These are phyloP conservation scores for Rutstroemia sp. DNA, from an alignment of 2,329 filamentous ascomycete species.

Conservation along the genomic window DNA sequence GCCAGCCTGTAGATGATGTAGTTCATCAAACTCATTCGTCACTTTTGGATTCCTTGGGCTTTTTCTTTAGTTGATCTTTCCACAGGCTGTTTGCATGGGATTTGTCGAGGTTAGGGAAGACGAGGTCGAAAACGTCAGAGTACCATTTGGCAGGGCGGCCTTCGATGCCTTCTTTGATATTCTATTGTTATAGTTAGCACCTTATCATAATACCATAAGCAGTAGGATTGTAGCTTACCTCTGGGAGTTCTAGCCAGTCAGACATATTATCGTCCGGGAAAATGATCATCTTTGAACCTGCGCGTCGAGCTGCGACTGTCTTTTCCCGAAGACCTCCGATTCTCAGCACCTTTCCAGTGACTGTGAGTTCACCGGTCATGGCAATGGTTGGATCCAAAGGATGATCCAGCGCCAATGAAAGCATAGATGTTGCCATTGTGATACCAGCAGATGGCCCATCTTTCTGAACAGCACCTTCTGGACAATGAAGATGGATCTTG, in stretches of 20 bases:
- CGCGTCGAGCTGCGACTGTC: slow-evolving; percentile 88
- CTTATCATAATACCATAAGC: neutral
- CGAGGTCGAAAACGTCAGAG: slow-evolving; percentile 80
- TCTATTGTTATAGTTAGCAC: slow-evolving; percentile 47
- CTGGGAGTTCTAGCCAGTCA: slow-evolving; percentile 93
- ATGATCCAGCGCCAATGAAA: slow-evolving; percentile 75
- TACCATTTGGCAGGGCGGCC: slow-evolving; percentile 93
- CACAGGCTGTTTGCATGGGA: slow-evolving; percentile 62
- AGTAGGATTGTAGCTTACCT: slow-evolving; percentile 54
- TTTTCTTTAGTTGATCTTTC: slow-evolving; percentile 29
- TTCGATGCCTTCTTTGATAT: slow-evolving; percentile 94
- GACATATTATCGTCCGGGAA: slow-evolving; percentile 94
- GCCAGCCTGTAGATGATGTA: neutral
- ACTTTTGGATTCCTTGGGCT: slow-evolving; percentile 22
- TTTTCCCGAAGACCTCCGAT: slow-evolving; percentile 95
- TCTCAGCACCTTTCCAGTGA: slow-evolving; percentile 91
- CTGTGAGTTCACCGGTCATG: slow-evolving; percentile 96
- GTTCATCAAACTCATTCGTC: slow-evolving; percentile 16
- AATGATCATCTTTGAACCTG: slow-evolving; percentile 86
- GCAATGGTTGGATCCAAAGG: slow-evolving; percentile 79
- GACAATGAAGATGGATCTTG: slow-evolving; percentile 90
- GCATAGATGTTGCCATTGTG: slow-evolving; percentile 92
- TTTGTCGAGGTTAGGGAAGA: slow-evolving; percentile 76
- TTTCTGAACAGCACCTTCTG: slow-evolving; percentile 92
- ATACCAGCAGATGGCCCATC: slow-evolving; percentile 91